Percentiles rank a stretch among this genome's conserved stretches.
These are phyloP conservation scores for Phytophthora meadii DNA, from an alignment of 352 stramenopile species.

Conservation along the genomic window DNA sequence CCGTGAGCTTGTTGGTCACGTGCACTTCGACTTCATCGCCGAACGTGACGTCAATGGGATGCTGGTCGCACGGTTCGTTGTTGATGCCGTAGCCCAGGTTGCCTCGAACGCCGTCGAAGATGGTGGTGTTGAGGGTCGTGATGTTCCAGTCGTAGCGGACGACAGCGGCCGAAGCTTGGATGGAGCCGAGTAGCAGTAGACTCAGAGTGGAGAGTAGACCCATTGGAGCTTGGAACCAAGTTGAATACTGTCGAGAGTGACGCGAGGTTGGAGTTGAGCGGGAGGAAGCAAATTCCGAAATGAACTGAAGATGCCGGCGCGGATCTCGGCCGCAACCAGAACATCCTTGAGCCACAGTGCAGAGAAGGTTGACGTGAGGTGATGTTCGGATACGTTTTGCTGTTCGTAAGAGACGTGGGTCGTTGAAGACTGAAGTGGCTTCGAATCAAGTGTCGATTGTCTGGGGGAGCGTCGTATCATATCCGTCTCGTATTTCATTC, in stretches of 20 bases:
- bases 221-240: constrained; percentile 16
- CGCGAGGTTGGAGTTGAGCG: constrained; percentile 23
- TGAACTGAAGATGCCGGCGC: constrained; percentile 16
- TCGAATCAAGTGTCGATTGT: constrained; percentile 4
- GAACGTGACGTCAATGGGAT: constrained; percentile 40
- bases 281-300: constrained; percentile 38
- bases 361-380: constrained; percentile 1
- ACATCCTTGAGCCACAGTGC: not conserved
- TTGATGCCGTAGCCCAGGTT: constrained; percentile 44
- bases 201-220: constrained; percentile 18
- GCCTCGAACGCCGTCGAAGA: constrained; percentile 37
- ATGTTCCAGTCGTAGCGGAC: constrained; percentile 47
- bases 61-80: constrained; percentile 32
- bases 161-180: constrained; percentile 27
- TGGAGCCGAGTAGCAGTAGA: constrained; percentile 24
- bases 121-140: constrained; percentile 42
- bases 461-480: constrained; percentile 13
- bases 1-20: constrained; percentile 49
- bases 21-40: constrained; percentile 47
- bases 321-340: not conserved
- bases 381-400: constrained; percentile 9
- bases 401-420: constrained; percentile 23
- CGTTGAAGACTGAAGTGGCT: constrained; percentile 15
- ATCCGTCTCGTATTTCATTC: not conserved
- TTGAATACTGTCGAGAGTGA: constrained; percentile 4